These are phyloP conservation scores for Naganishia randhawae DNA, from an alignment of 768 basidiomycete genomes.

Conservation along the genomic window DNA sequence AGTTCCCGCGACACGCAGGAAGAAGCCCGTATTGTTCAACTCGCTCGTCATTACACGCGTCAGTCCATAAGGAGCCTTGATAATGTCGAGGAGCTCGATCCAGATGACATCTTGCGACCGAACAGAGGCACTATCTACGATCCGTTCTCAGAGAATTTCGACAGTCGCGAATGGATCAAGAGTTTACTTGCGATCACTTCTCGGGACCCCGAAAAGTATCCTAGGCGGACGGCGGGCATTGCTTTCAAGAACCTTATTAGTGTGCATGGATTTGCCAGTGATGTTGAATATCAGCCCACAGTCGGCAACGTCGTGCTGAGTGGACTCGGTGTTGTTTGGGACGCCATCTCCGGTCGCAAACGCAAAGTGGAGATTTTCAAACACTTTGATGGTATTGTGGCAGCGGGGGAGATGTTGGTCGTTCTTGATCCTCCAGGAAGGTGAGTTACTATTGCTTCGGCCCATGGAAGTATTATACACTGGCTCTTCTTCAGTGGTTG, in stretches of 20 bases:
- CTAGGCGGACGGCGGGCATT: conserved; percentile 51
- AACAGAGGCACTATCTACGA: conserved; percentile 48
- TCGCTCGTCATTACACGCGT: conserved; percentile 34
- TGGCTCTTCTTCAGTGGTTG: conserved; percentile 42
- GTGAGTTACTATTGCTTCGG: conserved; percentile 29
- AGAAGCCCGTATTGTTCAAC: conserved; percentile 23
- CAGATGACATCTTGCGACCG: conserved; percentile 41
- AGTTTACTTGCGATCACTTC: conserved; percentile 40
- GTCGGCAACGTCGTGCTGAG: conserved; percentile 49
- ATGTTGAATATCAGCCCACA: conserved; percentile 54
- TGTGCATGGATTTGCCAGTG: conserved; percentile 46
- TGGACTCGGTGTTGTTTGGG: conserved; percentile 32
- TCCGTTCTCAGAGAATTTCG: conserved; percentile 51
- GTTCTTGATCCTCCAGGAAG: conserved; percentile 54
- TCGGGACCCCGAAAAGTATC: conserved; percentile 38
- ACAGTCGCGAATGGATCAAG: conserved; percentile 50
- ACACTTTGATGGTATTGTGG: conserved; percentile 64
- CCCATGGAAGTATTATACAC: not conserved
- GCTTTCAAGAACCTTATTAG: conserved; percentile 52
- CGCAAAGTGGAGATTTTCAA: conserved; percentile 56
- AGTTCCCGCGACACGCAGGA: not conserved
- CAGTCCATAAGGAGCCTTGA: conserved; percentile 5
- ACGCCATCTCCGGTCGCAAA: conserved; percentile 32
- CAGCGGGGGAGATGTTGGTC: conserved; percentile 73
- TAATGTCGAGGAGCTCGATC: not conserved